Evolutionary conservation across 768 basidiomycete genomes (phyloP).

Genomic region (Boletus sensibilis): DNA sequence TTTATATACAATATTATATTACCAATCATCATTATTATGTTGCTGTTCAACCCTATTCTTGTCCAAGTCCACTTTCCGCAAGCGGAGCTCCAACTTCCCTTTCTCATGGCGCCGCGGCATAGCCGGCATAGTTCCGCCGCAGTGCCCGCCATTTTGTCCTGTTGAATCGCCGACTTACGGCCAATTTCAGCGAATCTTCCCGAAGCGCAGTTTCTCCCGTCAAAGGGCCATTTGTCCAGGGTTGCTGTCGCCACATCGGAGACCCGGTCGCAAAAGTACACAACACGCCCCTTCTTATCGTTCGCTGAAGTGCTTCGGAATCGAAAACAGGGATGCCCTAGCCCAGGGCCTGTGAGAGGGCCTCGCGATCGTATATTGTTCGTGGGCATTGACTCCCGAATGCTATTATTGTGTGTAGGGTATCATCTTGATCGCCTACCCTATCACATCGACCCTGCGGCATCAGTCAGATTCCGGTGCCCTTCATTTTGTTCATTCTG

Average conservation of each 20-base stretch:
- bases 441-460: conserved; percentile 37
- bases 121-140: conserved; percentile 23
- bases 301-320: conserved; percentile 10
- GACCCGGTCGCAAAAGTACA: neutral
- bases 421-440: conserved; percentile 38
- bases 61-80: conserved; percentile 12
- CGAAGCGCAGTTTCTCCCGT: too few species aligned
- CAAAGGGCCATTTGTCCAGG: too few species aligned
- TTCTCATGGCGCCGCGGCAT: conserved; percentile 30
- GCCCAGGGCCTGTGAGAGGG: conserved; percentile 17
- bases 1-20: conserved; percentile 15
- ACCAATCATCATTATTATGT: conserved; percentile 11
- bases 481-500: conserved; percentile 23
- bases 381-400: conserved; percentile 9
- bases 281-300: conserved; percentile 1
- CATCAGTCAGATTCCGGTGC: conserved; percentile 35
- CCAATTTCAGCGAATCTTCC: conserved; percentile 22
- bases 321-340: conserved; percentile 22
- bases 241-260: too few species aligned
- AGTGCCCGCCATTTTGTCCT: conserved; percentile 12
- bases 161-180: conserved; percentile 33
- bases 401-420: conserved; percentile 23
- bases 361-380: conserved; percentile 22
- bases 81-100: conserved; percentile 28
- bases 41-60: conserved; percentile 4